phyloP scores from a whole-genome alignment of 768 basidiomycete species.

The Filobasidium floriforme region DNA sequence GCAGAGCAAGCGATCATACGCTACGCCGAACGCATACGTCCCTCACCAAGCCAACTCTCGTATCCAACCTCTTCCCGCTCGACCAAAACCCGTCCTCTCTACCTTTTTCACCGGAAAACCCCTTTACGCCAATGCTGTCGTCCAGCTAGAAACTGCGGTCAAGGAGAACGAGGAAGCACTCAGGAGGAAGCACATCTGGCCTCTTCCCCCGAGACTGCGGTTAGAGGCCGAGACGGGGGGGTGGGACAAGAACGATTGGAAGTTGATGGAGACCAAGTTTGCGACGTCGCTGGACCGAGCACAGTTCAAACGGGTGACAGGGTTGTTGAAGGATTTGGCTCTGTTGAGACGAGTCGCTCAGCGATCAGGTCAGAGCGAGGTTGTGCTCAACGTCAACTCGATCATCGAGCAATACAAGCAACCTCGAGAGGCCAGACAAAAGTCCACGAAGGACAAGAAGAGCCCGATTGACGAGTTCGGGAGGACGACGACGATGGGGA shows the following conservation, averaged over 20 bases:
- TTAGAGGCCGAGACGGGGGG: conserved; percentile 52
- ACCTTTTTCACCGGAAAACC: conserved; percentile 78
- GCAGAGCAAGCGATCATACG: conserved; percentile 8
- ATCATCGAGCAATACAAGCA: conserved; percentile 30
- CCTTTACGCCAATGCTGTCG: conserved; percentile 64
- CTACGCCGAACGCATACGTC: conserved; percentile 7
- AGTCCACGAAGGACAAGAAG: conserved; percentile 7
- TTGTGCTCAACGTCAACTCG: conserved; percentile 23
- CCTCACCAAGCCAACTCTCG: conserved; percentile 9
- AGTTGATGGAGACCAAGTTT: conserved; percentile 56
- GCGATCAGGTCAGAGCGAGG: conserved; percentile 28
- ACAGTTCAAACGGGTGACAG: conserved; percentile 58
- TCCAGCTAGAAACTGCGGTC: conserved; percentile 60
- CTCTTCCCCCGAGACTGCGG: conserved; percentile 64
- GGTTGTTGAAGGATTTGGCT: conserved; percentile 37
- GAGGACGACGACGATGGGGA: conserved; percentile 77
- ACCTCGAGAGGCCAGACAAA: conserved; percentile 7
- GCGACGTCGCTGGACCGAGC: conserved; percentile 49
- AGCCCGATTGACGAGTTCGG: conserved; percentile 60
- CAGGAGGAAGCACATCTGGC: conserved; percentile 61
- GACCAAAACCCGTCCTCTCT: conserved; percentile 56
- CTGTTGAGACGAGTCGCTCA: conserved; percentile 31
- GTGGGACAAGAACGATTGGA: conserved; percentile 10
- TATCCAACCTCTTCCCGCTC: conserved; percentile 29
- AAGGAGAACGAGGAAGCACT: conserved; percentile 56